Percentiles rank a stretch among this genome's conserved stretches.
phyloP scores from a whole-genome alignment of 208 protist genomes.

The Tetramitus jugosus region DNA sequence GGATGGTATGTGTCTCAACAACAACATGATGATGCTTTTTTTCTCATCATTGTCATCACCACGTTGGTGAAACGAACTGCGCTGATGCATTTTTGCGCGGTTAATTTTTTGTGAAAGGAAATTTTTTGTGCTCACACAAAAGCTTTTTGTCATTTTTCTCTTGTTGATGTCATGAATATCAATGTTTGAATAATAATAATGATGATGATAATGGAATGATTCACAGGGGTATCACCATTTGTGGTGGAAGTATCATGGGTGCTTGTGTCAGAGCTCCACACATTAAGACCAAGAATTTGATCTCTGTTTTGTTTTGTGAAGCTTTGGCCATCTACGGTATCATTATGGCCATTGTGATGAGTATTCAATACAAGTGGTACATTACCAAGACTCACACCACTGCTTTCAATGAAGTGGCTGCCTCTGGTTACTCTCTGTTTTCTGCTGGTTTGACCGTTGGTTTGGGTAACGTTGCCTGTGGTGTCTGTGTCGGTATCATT shows the following conservation, averaged over 20 bases:
- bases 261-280: conserved; percentile 32
- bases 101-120: no score
- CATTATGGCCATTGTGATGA: conserved; percentile 96
- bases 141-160: no score
- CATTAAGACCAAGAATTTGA: conserved; percentile 74
- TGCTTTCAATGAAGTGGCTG: not conserved
- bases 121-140: no score
- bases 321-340: conserved; percentile 98
- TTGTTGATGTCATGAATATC: no score
- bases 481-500: conserved; percentile 87
- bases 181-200: no score
- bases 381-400: not conserved
- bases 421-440: conserved; percentile 76
- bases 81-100: no score
- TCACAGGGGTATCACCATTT: conserved; percentile 35
- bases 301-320: conserved; percentile 97
- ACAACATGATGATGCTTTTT: no score
- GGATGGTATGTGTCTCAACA: conserved; percentile 25
- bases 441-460: conserved; percentile 83
- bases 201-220: no score
- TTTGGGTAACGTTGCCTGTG: conserved; percentile 86
- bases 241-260: conserved; percentile 29
- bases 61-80: no score
- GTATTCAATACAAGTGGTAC: conserved; percentile 39
- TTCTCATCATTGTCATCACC: no score